These are phyloP conservation scores for Aspergillus eucalypticola DNA, from an alignment of 2,329 filamentous ascomycete species.

Conservation along the genomic window DNA sequence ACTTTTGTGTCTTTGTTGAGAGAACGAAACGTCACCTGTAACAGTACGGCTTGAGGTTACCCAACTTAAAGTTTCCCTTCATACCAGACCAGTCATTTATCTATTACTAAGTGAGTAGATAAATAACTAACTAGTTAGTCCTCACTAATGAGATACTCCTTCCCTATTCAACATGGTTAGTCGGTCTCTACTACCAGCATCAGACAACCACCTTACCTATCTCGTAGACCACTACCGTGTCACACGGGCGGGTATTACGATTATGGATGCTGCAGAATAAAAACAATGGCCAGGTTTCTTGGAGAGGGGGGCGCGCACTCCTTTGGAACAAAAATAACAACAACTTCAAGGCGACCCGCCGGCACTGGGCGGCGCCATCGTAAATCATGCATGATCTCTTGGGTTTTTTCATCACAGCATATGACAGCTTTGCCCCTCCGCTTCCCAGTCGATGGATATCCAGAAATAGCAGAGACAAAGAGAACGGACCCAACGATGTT, in stretches of 20 bases:
- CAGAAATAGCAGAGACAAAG: slow-evolving; percentile 6
- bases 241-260: neutral
- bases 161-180: neutral
- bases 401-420: neutral
- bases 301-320: neutral
- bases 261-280: neutral
- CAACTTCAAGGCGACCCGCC: neutral
- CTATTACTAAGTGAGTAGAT: too few relatives aligned
- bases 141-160: neutral
- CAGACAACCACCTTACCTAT: neutral
- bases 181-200: neutral
- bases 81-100: neutral
- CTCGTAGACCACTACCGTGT: neutral
- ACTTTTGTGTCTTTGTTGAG: too few relatives aligned
- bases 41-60: too few relatives aligned
- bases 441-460: neutral
- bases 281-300: slow-evolving; percentile 3
- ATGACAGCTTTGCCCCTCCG: slow-evolving; percentile 10
- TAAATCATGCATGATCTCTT: neutral
- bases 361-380: neutral
- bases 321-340: slow-evolving; percentile 4
- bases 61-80: neutral
- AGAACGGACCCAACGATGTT: neutral
- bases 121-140: too few relatives aligned
- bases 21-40: too few relatives aligned